These are phyloP conservation scores for Acrodontium crateriforme DNA, from an alignment of 2,329 filamentous ascomycete genomes.

Conservation along the genomic window DNA sequence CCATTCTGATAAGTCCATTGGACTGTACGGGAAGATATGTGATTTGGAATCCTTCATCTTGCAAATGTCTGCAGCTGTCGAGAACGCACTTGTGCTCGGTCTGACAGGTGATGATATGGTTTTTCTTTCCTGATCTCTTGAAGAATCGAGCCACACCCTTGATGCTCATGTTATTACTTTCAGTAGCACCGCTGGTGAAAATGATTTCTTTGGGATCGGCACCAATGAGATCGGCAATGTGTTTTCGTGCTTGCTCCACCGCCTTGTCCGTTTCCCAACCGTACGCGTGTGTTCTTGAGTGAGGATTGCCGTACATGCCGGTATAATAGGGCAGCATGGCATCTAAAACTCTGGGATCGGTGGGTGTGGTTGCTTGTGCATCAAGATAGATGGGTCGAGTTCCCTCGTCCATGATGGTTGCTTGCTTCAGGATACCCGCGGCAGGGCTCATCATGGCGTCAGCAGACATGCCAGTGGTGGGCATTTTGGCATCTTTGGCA, in stretches of 20 bases:
- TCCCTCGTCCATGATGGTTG: slow-evolving; percentile 84
- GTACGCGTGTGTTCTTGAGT: slow-evolving; percentile 93
- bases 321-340: slow-evolving; percentile 93
- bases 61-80: slow-evolving; percentile 90
- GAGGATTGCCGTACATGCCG: slow-evolving; percentile 89
- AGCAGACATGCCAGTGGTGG: slow-evolving; percentile 42
- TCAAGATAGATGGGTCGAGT: slow-evolving; percentile 92
- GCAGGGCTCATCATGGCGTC: slow-evolving; percentile 59
- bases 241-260: slow-evolving; percentile 69
- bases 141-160: slow-evolving; percentile 97
- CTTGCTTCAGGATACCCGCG: slow-evolving; percentile 75
- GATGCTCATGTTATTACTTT: slow-evolving; percentile 99
- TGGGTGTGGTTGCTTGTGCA: slow-evolving; percentile 93
- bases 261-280: slow-evolving; percentile 97
- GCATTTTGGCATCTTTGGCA: slow-evolving; percentile 44
- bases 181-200: slow-evolving; percentile 93
- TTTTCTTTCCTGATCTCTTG: slow-evolving; percentile 86
- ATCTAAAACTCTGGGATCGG: slow-evolving; percentile 87
- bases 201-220: slow-evolving; percentile 97
- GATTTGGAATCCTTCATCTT: slow-evolving; percentile 90
- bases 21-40: slow-evolving; percentile 89
- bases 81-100: slow-evolving; percentile 99
- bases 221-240: slow-evolving; percentile 77
- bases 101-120: slow-evolving; percentile 92
- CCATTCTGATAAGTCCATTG: slow-evolving; percentile 74